Evolutionary conservation across 371 early-diverging fungal genomes (phyloP), one percentile per base, ranked within the genome.

Genomic region (Mortierella sp.): DNA sequence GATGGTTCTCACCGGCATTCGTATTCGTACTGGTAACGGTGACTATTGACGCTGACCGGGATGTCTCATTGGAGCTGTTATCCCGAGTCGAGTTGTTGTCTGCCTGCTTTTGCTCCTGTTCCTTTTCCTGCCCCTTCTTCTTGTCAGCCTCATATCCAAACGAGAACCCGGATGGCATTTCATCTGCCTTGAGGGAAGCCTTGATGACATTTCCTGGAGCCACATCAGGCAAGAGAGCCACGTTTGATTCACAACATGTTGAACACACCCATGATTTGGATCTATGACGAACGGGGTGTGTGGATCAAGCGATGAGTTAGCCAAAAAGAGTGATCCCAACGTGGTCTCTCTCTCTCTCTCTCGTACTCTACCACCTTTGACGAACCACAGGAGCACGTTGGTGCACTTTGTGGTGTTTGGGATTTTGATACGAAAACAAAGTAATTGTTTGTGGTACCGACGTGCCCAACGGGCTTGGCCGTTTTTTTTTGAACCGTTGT

Each of bases 61-160:
- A 34, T 34, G 34, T 7, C 10, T 4, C 34, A 4, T 7, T 7
- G 7, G 34, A 10, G 34, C 9, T 41, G 46, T 29, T 19, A 46
- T 19, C 17, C 46, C 53, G 9, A 21, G 34, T 27, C 27, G 14
- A 34, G 29, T 10, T 47, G 54, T 46, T 47, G 28, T 19, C 46
- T 28, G 14, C 10, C 54, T 14, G 1, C 25, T 17, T 28, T 28
- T 16, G 22, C 4, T 53, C 40, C 29, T 45, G 17, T 28, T 40
- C 54, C 46, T 47, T 43, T n/a, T 8, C 47, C 13, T 47, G 24
- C 25, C 41, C 56, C 37, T 60, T 64, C 69, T 76, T 76, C 54
- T 68, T 68, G 40, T 76, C 76, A 1, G 60, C 53, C 54, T 76
- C 76, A 25, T 76, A 76, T 19, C 76, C 76, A 51, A 76, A 76